Base-by-base conservation (phyloP, 2,329 filamentous ascomycete genomes). In the Corynespora cassiicola region DNA sequence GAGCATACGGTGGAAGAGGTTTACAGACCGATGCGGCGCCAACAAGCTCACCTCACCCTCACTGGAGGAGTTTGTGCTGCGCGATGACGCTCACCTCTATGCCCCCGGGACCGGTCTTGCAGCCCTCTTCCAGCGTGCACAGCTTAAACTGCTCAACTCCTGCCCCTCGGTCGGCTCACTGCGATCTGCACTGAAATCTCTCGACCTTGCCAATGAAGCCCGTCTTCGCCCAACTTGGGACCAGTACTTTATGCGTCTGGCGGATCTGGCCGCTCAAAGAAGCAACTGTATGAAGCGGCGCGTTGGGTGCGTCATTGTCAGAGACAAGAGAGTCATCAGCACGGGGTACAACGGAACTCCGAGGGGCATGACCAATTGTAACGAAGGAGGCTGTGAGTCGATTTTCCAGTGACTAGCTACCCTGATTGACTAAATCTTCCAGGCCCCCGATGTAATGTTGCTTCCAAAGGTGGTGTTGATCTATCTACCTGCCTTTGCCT, bases 321-420 rank as follows among this genome's bases (percentile, higher is more conserved):
- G 86, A 48, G 86, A 90, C 61, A 85, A 85, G 58, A 82, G 91
- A 54, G 94, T 99, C 48, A 88, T 97, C 53, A 90, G 86, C 63
- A 99, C 94, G 0, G 94, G 94, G 14, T 99, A 99, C 74, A 99
- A 99, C 69, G 94, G 94, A 46, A 97, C 94, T n/a, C 91, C 94
- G 8, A 80, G 92, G 15, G 86, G 91, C 27, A 76, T 96, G 58
- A 82, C 75, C 38, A 99, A 99, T 72, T 99, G 94, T 73, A 88
- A 87, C 54, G 88, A 95, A 59, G 94, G 94, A 52, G 94, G 94
- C 32, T 99, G 94, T 76, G 68, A 40, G 68, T 58, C 7, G 11
- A 19, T 50, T 49, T 12, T 30, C 20, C n/a, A 8, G 6, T 5
- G 4, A 10, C 10, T 10, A 7, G 7, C 7, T 12, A 16, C 34